phyloP scores from a whole-genome alignment of 2,329 filamentous ascomycete genomes.

The Diaporthe helianthi region DNA sequence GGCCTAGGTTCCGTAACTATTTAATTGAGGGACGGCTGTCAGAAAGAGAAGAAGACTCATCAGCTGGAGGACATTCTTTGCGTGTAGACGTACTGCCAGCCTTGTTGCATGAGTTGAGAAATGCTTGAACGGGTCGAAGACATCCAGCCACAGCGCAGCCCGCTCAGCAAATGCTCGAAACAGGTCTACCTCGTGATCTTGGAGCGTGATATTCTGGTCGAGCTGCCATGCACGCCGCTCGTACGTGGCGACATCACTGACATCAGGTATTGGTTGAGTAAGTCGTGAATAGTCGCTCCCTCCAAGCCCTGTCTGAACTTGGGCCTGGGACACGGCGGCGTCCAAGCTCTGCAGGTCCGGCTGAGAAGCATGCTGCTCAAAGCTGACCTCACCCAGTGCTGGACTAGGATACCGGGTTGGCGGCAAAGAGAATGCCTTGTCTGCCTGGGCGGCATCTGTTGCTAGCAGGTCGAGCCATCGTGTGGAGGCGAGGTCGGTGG shows the following conservation, averaged over 20 bases:
- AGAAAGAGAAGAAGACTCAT: neutral
- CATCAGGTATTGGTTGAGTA: conserved; percentile 37
- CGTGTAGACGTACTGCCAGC: conserved; percentile 38
- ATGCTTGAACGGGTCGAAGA: conserved; percentile 44
- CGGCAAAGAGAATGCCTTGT: conserved; percentile 41
- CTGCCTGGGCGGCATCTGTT: conserved; percentile 44
- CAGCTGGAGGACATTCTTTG: neutral
- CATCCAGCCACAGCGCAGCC: conserved; percentile 39
- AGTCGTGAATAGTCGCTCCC: conserved; percentile 39
- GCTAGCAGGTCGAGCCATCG: conserved; percentile 44
- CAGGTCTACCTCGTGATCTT: conserved; percentile 2
- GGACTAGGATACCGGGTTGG: conserved; percentile 34
- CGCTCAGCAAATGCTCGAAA: conserved; percentile 19
- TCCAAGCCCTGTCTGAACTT: neutral
- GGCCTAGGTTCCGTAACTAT: conserved; percentile 52
- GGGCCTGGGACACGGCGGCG: neutral
- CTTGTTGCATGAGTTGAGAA: conserved; percentile 45
- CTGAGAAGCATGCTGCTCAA: neutral
- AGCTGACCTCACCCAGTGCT: conserved; percentile 9
- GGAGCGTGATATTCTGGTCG: conserved; percentile 1
- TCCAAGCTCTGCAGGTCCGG: neutral
- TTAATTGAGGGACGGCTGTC: neutral
- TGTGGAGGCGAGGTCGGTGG: conserved; percentile 42
- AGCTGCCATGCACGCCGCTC: conserved; percentile 21
- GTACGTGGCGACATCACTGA: neutral